Base-by-base conservation (phyloP, 2,329 filamentous ascomycete species). In the Amylocarpus encephaloides region DNA sequence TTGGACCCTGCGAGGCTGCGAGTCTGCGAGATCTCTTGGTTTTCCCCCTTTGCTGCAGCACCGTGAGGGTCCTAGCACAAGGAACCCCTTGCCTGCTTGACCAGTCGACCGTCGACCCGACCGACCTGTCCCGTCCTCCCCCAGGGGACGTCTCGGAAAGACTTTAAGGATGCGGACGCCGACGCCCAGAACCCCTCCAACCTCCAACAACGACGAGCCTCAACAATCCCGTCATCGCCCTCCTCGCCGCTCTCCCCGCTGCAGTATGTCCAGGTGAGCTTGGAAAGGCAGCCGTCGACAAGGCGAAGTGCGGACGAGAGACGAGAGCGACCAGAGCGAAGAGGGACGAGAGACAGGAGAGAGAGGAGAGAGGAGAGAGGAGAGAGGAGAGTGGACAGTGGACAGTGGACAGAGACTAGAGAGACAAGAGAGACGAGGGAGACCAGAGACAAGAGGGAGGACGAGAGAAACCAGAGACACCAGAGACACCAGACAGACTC, bases 241-340 rank as follows among this genome's bases (percentile, higher is more conserved):
- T 13, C 12, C 10, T 40, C 38, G n/a, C 35, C 49, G 41, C 50
- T 43, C 51, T 48, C 39, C 54, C 44, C 42, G 50, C 43, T 34
- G 53, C 13, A 43, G 26, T 38, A 48, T 43, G 46, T n/a, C 55
- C 56, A 57, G 57, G 60, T 64, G 60, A 54, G 44, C 56, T 47
- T 49, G 46, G 42, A 53, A 52, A 40, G 5, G n/a, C 18, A 41
- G 46, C 52, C 59, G 56, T 57, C 57, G 55, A 54, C 51, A 49
- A 56, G 57, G 60, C 55, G 54, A 51, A 56, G 56, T 49, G 43
- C 33, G 48, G 56, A 49, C 48, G 32, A 49, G n/a, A 30, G 39
- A 22, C 13, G 9, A 16, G 29, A n/a, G 45, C 9, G 11, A 11
- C 6, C 12, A 19, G n/a, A n/a, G n/a, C n/a, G n/a, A n/a, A n/a